These are phyloP conservation scores for Grosmannia serpens DNA, from an alignment of 2,329 filamentous ascomycete species.

Conservation along the genomic window DNA sequence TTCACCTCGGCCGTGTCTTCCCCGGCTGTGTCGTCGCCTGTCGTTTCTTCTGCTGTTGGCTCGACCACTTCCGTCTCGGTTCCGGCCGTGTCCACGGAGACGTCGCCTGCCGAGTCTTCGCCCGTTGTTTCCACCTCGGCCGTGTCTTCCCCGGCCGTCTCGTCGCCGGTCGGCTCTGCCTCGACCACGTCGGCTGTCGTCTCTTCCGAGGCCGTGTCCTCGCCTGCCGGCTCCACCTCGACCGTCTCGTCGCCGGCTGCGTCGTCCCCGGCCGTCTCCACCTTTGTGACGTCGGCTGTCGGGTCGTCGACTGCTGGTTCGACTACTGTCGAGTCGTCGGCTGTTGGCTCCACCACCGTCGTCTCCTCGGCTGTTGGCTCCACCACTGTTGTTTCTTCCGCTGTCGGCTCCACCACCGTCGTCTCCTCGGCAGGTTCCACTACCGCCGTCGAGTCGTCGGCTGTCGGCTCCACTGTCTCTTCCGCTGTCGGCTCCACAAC, in stretches of 20 bases:
- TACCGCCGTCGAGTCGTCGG: background rate
- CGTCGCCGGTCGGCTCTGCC: background rate
- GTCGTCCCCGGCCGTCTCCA: background rate
- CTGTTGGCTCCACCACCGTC: background rate
- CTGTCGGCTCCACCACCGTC: background rate
- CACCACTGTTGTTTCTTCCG: slow-evolving; percentile 8
- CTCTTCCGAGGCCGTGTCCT: background rate
- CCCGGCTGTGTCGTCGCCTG: background rate
- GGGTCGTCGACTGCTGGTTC: background rate
- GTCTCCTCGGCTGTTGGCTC: background rate
- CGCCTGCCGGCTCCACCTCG: background rate
- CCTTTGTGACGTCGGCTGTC: background rate
- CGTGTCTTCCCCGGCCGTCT: background rate
- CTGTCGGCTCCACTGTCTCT: background rate
- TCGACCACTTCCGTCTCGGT: slow-evolving; percentile 3
- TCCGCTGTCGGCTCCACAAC: background rate
- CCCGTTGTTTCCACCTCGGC: background rate
- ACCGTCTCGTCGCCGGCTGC: background rate
- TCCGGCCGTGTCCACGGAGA: background rate
- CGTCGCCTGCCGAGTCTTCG: background rate
- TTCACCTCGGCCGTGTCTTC: background rate
- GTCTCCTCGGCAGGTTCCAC: too few relatives aligned
- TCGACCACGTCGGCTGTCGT: background rate
- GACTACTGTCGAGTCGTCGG: background rate
- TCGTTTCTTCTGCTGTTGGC: background rate